Percentiles rank a stretch among this genome's conserved stretches.
These are phyloP conservation scores for Phytophthora syringae DNA, from an alignment of 352 stramenopile species.

Conservation along the genomic window DNA sequence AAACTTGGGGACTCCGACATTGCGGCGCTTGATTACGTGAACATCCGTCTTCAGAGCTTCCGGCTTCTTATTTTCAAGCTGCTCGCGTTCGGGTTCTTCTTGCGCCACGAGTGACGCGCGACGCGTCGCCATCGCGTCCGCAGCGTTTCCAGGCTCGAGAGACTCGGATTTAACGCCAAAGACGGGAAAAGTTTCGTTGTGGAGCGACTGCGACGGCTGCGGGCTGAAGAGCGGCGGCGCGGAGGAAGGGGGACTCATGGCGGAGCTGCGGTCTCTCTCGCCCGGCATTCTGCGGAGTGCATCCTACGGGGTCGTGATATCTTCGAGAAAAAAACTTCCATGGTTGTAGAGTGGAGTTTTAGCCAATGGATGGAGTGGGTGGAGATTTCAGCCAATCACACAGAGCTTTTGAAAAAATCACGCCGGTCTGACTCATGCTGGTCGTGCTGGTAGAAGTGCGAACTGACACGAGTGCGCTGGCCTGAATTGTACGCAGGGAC, in stretches of 20 bases:
- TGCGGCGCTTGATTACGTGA: conserved; percentile 57
- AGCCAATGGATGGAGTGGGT: conserved; percentile 3
- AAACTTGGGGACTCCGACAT: conserved; percentile 76
- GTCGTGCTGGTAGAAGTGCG: not conserved
- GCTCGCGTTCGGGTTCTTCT: conserved; percentile 36
- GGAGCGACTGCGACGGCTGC: not conserved
- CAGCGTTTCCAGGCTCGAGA: not conserved
- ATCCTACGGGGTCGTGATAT: conserved; percentile 38
- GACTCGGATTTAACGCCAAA: conserved; percentile 21
- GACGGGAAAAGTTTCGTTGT: conserved; percentile 6
- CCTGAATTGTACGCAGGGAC: not conserved
- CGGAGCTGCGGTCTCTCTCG: conserved; percentile 14
- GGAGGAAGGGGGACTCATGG: conserved; percentile 1
- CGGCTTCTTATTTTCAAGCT: conserved; percentile 5
- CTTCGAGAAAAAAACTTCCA: conserved; percentile 31
- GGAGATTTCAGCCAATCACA: conserved; percentile 14
- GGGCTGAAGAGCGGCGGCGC: conserved; percentile 3
- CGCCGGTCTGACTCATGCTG: not conserved
- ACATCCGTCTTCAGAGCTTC: conserved; percentile 13
- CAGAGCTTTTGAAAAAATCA: conserved; percentile 1
- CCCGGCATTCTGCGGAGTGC: conserved; percentile 45
- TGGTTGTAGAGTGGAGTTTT: conserved; percentile 12
- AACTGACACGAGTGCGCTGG: not conserved
- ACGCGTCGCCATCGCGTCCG: conserved; percentile 25
- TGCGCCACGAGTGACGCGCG: conserved; percentile 26